Conservation (phyloP, 1,284 basidiomycete species). For the Sanghuangporus baumii region DNA sequence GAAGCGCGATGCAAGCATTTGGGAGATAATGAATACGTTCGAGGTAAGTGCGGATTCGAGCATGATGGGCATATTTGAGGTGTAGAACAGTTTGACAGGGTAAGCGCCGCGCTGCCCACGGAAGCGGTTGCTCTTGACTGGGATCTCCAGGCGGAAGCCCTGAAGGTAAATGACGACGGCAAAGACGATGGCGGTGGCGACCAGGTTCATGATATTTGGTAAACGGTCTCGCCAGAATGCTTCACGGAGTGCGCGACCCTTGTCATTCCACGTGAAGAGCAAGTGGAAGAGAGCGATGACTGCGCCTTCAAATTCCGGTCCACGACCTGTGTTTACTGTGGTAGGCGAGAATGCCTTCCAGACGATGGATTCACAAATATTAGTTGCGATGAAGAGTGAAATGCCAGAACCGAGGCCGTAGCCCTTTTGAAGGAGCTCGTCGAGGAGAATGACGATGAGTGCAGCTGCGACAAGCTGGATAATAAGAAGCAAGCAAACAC, state of each 20-base stretch:
- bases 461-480: constrained; percentile 93
- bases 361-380: constrained; percentile 98
- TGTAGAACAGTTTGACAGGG: constrained; percentile 99
- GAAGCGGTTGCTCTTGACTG: constrained; percentile 96
- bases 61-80: constrained; percentile 99
- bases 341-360: constrained; percentile 99
- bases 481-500: constrained; percentile 93
- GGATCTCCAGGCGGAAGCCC: constrained; percentile 98
- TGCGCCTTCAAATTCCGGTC: constrained; percentile 97
- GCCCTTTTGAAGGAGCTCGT: constrained; percentile 97
- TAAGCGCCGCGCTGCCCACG: constrained; percentile 92
- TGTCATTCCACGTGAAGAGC: constrained; percentile 98
- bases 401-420: constrained; percentile 99
- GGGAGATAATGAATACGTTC: constrained; percentile 94
- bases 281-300: constrained; percentile 96
- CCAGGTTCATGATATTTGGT: constrained; percentile 96
- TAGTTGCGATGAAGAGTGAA: constrained; percentile 98
- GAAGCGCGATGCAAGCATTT: constrained; percentile 92
- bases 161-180: constrained; percentile 97
- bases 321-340: constrained; percentile 96
- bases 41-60: constrained; percentile 90
- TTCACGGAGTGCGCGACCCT: constrained; percentile 93
- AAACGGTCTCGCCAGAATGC: constrained; percentile 97
- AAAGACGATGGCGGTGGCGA: constrained; percentile 90
- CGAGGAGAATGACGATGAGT: constrained; percentile 96